Conservation (phyloP, 768 basidiomycete species). For the Trametes villosa region DNA sequence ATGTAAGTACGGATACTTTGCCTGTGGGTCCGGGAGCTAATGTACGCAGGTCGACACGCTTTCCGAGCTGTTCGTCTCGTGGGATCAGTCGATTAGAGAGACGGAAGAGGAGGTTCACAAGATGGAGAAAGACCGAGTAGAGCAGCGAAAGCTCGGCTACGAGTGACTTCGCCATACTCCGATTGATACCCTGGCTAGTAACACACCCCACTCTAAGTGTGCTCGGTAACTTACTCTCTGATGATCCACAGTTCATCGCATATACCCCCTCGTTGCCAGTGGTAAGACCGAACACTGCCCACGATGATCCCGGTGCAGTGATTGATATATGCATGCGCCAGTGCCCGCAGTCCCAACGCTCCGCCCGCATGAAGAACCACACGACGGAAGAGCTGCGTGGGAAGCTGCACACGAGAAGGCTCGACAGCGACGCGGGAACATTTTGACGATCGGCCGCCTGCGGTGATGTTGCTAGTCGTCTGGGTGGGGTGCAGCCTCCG, state of each 20-base stretch:
- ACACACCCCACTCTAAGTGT: neutral
- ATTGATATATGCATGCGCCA: neutral
- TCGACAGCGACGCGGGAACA: neutral
- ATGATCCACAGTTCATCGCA: no score
- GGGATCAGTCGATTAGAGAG: slow-evolving; percentile 78
- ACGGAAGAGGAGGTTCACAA: slow-evolving; percentile 61
- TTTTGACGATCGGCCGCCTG: no score
- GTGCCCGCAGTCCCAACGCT: neutral
- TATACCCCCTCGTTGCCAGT: neutral
- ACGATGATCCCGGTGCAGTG: neutral
- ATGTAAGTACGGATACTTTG: slow-evolving; percentile 47
- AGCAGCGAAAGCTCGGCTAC: slow-evolving; percentile 64
- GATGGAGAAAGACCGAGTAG: slow-evolving; percentile 64
- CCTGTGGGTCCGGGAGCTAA: neutral
- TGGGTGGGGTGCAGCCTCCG: no score
- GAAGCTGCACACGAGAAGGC: neutral
- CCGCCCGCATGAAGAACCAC: neutral
- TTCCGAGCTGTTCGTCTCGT: slow-evolving; percentile 83
- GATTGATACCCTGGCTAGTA: slow-evolving; percentile 1
- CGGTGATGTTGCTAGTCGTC: no score
- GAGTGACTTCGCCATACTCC: slow-evolving; percentile 36
- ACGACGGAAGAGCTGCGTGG: neutral
- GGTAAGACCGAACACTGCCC: neutral
- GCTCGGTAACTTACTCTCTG: neutral
- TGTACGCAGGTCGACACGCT: slow-evolving; percentile 69